Base-by-base conservation (phyloP, 73 alveolate species). In the Paramecium pentaurelia region DNA sequence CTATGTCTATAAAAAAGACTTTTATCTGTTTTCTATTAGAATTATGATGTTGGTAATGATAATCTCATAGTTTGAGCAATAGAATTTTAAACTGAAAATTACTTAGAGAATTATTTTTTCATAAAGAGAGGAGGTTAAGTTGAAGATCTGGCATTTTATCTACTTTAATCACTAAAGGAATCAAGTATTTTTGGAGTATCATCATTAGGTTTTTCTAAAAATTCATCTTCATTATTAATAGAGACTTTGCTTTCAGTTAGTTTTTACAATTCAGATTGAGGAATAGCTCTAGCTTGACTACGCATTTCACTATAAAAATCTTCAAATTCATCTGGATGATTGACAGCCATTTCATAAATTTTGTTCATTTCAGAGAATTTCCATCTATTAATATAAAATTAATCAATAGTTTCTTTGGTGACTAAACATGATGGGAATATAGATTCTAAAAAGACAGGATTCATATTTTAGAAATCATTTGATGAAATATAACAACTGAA, bases 291-390 rank as follows among this genome's bases (percentile, higher is more conserved):
- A 47, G 75, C 75, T 20, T 42, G 32, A 44, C 58, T 80, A 12
- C 91, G 44, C 58, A 49, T 27, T 12, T 80, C 91, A 44, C 75
- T 80, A 47, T 40, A 80, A 47, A 32, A 42, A 18, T 80, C 91
- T 44, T 80, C 91, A 80, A 80, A 80, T 4, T 80, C 91, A 16
- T 45, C 91, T 18, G 91, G 91, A 7, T 80, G 71, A 47, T 42
- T 80, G 16, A 27, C 14, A n/a, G 91, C 91, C 71, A 80, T 49
- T 44, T 44, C 44, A 36, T 80, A 80, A 20, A 80, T 80, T 80
- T 36, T 45, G 16, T 47, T 80, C 30, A 80, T 80, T 47, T 80
- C 91, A 18, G 47, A 11, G 38, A 80, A 80, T 80, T 80, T 80
- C 91, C 91, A 80, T 80, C 91, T 40, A 80, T 80, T 80, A 2